Base-by-base conservation (phyloP, 179 eudicot genomes). In the Dionaea muscipula region DNA sequence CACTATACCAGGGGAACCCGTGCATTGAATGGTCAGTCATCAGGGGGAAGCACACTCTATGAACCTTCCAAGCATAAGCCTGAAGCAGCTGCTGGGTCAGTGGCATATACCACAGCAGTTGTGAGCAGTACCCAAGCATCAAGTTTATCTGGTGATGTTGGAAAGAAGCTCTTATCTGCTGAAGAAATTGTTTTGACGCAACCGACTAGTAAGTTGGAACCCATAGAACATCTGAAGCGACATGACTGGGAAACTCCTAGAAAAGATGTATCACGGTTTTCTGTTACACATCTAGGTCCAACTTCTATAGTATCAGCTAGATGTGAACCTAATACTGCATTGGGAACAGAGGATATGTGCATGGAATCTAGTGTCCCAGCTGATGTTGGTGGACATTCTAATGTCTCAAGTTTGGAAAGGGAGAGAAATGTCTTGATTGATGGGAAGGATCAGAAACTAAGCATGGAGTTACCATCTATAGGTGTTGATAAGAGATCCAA, bases 1-100 rank as follows among this genome's bases (percentile, higher is more conserved):
- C 7, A 55, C 39, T 57, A 20, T 38, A 24, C 55, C 60, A 89
- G 97, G 97, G 86, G 77, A 49, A 59, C 71, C 14, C 81, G 75
- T 56, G 62, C 74, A 37, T 75, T 74, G 26, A 69, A 61, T 60
- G 68, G 56, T 62, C 78, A 67, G 33, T 57, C 69, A 25, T 33
- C 63, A 31, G 51, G 62, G 26, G 60, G 63, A 62, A 69, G 59
- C 61, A 19, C 55, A 51, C 51, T 57, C 6, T 38, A 70, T 72
- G 81, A 68, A 47, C 69, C 71, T 51, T 28, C 61, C 26, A 65
- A 69, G 40, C 72, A 62, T 61, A 72, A 75, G 24, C 51, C 64
- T 56, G 83, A 70, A 39, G 36, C 58, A 37, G 39, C 24, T 35
- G 60, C 47, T 77, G 67, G 67, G 26, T 65, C 75, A 23, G 23